Base-by-base conservation (phyloP, 495 filamentous ascomycete genomes). In the Daldinia grandis region DNA sequence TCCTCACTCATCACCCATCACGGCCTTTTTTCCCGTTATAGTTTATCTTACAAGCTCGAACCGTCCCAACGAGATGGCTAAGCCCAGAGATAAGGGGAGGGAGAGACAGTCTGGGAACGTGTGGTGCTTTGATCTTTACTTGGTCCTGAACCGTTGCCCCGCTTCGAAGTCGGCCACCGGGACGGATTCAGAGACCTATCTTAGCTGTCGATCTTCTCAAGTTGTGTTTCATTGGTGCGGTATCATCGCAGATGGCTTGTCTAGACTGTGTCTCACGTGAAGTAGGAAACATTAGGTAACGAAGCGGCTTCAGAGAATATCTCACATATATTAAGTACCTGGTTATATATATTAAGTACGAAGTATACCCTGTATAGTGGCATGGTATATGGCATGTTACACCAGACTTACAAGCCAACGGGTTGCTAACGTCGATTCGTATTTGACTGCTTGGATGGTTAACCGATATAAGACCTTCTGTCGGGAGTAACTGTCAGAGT, bases 21-120 rank as follows among this genome's bases (percentile, higher is more conserved):
- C 69, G 60, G 64, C 64, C 56, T 49, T 64, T 53, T 58, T 64
- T 65, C 64, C 69, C 33, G 17, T 60, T 72, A 64, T 64, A 64
- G 69, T 64, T 60, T 64, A 63, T 50, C 63, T 60, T 25, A 55
- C 5, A 62, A 15, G 14, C 35, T 58, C 53, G 47, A 53, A 37
- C 51, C 19, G 19, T 47, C 42, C 17, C 42, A 5, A 47, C 42
- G 19, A 42, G 50, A 28, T 28, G 24, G 21, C 21, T 40, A 15
- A 42, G 17, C 24, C 19, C 42, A n/a, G 19, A 24, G 35, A 59
- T 28, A 25, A 17, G 19, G 14, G n/a, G 28, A 7, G 14, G n/a
- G 28, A 7, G 27, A 55, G 27, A 14, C 24, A 12, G 30, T 6
- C 2, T 33, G 24, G 42, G 42, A 47, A 47, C 42, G 17, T 19